Evolutionary conservation across 2,329 filamentous ascomycete species (phyloP), one percentile per base, ranked within the genome.

Genomic region (Clonostachys rhizophaga): DNA sequence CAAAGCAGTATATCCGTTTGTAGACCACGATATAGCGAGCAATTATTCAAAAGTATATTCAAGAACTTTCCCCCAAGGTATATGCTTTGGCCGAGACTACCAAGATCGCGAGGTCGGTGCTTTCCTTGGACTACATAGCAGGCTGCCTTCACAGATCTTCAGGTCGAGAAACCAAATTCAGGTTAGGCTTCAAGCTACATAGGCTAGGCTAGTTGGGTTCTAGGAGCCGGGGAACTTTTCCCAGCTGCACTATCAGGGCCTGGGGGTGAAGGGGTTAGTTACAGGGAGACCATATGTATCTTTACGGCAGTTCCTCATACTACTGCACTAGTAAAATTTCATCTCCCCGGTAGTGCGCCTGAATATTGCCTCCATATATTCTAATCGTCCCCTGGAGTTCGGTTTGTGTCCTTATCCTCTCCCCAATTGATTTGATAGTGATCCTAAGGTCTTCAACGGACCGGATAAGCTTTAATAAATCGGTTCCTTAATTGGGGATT

Each of bases 331-430:
- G 41, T 14, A 24, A 9, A 9, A 30, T 30, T 12, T 12, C 41
- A 9, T 12, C 11, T 43, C 18, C 20, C 20, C 14, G 41, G n/a
- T 6, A 30, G 12, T 10, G n/a, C 24, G 10, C 41, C 10, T 20
- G 24, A 11, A 43, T 30, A 44, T 17, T 44, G 20, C 30, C 24
- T 47, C 20, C 34, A 47, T 30, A 40, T 44, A 44, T 20, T 44
- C 30, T 40, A 39, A 20, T 46, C 18, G 30, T 36, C 43, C 34
- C 42, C 46, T 48, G 14, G 42, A 40, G 5, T 30, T 40, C 36
- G 34, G 4, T 35, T 42, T 12, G 42, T 34, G 35, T 14, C 9
- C 13, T 45, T 40, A 8, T 40, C 36, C 37, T 44, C 13, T 42
- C 24, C 35, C 30, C 39, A 35, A 47, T 35, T 42, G 24, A 35